A percentile compares a stretch with the other conserved stretches of the same genome.
Evolutionary conservation across 192 early-diverging fungal genomes (phyloP).

Genomic region (Mortierella hygrophila): DNA sequence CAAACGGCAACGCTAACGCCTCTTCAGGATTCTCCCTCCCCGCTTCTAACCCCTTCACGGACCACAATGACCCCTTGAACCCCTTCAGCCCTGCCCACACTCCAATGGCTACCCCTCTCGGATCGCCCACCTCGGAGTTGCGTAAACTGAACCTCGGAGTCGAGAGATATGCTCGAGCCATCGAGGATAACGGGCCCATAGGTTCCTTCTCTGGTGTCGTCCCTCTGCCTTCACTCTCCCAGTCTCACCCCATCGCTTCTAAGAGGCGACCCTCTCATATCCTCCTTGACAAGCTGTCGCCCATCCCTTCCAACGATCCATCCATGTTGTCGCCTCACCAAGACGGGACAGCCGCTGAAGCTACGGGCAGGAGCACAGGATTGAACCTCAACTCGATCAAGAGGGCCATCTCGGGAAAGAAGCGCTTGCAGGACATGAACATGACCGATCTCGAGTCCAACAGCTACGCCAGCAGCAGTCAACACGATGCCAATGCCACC

Average conservation of each 20-base stretch:
- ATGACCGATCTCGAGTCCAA: constrained; percentile 42
- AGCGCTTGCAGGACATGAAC: constrained; percentile 13
- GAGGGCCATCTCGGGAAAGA: constrained; percentile 31
- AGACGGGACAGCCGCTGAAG: background rate
- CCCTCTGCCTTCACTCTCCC: constrained; percentile 36
- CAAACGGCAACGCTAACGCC: background rate
- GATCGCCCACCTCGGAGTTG: constrained; percentile 26
- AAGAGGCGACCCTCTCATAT: constrained; percentile 29
- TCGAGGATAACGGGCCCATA: constrained; percentile 34
- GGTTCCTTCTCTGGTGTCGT: constrained; percentile 45
- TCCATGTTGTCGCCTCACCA: background rate
- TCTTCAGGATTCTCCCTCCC: constrained; percentile 47
- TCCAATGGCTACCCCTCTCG: constrained; percentile 30
- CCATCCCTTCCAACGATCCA: background rate
- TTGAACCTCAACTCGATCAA: constrained; percentile 43
- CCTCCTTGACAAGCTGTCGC: constrained; percentile 9
- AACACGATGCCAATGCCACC: background rate
- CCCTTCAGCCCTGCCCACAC: constrained; percentile 28
- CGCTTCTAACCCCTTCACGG: constrained; percentile 29
- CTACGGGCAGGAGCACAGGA: constrained; percentile 25
- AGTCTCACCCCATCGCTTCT: constrained; percentile 11
- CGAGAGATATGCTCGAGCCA: constrained; percentile 44
- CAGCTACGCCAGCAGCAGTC: background rate
- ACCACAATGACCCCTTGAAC: constrained; percentile 13
- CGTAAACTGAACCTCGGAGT: constrained; percentile 43